Base-by-base conservation (phyloP, 2,329 filamentous ascomycete genomes). In the Penicillium sp. region DNA sequence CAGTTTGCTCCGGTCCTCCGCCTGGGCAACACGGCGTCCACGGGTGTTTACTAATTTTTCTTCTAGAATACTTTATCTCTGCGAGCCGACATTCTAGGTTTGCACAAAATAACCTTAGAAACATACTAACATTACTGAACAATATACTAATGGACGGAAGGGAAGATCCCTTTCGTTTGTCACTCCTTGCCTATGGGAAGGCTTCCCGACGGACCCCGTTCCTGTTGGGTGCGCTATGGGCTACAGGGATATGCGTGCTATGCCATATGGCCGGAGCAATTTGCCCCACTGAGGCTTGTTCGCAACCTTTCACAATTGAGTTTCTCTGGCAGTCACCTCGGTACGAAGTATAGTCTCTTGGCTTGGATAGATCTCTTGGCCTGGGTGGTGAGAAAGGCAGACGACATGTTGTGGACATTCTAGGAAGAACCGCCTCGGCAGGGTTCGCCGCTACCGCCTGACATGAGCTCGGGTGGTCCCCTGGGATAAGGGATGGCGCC, bases 151-250 rank as follows among this genome's bases (percentile, higher is more conserved):
- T 29, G 33, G 25, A 29, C 25, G 10, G 25, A 33, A 44, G 19
- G 25, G n/a, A 9, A 31, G 21, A 25, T 25, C 12, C 31, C 17
- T 13, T 31, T 27, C n/a, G 7, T 25, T 23, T 35, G 3, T 35
- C 45, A 35, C 47, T 52, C 53, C 54, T 59, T 65, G 23, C 61
- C 59, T 62, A 60, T 65, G 47, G 58, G 61, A 57, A 50, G 54
- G 36, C 49, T 55, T 65, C 51, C 64, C 64, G 64, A 61, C 60
- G 55, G 58, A 60, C 55, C 60, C 64, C 57, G 63, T 62, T 27
- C 15, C 21, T 53, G 42, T 49, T 55, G 48, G 41, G 35, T 60
- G 35, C 45, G 47, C 49, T 49, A 55, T 35, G 53, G 56, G 49
- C 54, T 23, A 41, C 53, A 49, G 17, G 15, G 17, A 50, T 36